Conservation (phyloP, 805 yeast species). For the Spathaspora passalidarum region DNA sequence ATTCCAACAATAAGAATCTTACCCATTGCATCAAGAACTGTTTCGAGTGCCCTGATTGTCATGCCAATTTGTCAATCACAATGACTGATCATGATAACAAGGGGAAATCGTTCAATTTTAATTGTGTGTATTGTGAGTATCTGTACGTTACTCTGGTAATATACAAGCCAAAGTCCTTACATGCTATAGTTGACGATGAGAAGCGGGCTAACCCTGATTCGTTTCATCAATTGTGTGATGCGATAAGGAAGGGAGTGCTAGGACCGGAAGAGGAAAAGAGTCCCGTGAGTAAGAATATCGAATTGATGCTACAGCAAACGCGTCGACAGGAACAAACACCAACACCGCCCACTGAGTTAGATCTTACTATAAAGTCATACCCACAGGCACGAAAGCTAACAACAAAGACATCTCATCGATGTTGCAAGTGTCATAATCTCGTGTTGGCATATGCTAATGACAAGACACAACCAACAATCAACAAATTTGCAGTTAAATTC, state of each 20-base stretch:
- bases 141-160: constrained; percentile 33
- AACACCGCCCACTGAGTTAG: background rate
- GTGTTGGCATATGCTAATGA: constrained; percentile 26
- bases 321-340: background rate
- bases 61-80: constrained; percentile 22
- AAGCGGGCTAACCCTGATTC: constrained; percentile 2
- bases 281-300: constrained; percentile 2
- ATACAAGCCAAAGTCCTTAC: constrained; percentile 40
- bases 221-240: constrained; percentile 5
- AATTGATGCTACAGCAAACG: background rate
- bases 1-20: constrained; percentile 19
- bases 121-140: constrained; percentile 36
- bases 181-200: constrained; percentile 15
- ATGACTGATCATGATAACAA: constrained; percentile 11
- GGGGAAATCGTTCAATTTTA: constrained; percentile 35
- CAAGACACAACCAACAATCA: constrained; percentile 17
- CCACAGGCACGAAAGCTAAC: constrained; percentile 26
- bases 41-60: constrained; percentile 37
- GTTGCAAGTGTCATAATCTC: constrained; percentile 26
- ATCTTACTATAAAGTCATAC: background rate
- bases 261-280: background rate
- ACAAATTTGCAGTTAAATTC: constrained; percentile 28
- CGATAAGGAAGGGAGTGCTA: constrained; percentile 5
- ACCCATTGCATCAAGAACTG: constrained; percentile 35
- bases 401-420: constrained; percentile 22